Percentiles rank a stretch among this genome's conserved stretches.
These are phyloP conservation scores for Aspergillus fumigatiaffinis DNA, from an alignment of 2,329 filamentous ascomycete species.

Conservation along the genomic window DNA sequence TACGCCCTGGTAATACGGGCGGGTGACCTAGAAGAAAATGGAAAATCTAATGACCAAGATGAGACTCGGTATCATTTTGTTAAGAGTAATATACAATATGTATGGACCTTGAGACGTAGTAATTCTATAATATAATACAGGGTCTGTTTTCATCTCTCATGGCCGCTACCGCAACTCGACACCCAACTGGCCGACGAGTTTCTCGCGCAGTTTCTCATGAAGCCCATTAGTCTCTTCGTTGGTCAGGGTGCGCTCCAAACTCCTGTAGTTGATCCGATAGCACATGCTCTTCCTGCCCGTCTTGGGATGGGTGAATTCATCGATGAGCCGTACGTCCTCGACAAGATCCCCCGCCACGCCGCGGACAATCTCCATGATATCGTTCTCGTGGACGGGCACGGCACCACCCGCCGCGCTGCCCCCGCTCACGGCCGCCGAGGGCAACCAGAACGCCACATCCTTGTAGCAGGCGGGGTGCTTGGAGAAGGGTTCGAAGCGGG, in stretches of 20 bases:
- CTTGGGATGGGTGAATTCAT: conserved; percentile 85
- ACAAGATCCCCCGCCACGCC: conserved; percentile 76
- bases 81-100: conserved; percentile 4
- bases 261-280: conserved; percentile 91
- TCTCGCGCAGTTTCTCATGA: conserved; percentile 63
- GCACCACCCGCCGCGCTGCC: conserved; percentile 37
- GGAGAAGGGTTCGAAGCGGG: conserved; percentile 79
- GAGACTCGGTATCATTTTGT: background rate
- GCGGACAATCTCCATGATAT: conserved; percentile 93
- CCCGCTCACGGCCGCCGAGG: conserved; percentile 36
- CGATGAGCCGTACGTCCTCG: conserved; percentile 80
- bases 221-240: conserved; percentile 74
- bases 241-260: conserved; percentile 83
- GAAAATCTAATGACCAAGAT: background rate
- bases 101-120: background rate
- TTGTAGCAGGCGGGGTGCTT: conserved; percentile 86
- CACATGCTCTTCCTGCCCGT: conserved; percentile 79
- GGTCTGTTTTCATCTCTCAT: background rate
- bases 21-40: conserved; percentile 13
- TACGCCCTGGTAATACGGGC: background rate
- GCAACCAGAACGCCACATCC: conserved; percentile 92
- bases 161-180: conserved; percentile 67
- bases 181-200: conserved; percentile 66
- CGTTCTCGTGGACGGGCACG: conserved; percentile 78
- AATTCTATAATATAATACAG: background rate